phyloP scores from a whole-genome alignment of 805 yeast genomes.

The Kockiozyma suomiensis region DNA sequence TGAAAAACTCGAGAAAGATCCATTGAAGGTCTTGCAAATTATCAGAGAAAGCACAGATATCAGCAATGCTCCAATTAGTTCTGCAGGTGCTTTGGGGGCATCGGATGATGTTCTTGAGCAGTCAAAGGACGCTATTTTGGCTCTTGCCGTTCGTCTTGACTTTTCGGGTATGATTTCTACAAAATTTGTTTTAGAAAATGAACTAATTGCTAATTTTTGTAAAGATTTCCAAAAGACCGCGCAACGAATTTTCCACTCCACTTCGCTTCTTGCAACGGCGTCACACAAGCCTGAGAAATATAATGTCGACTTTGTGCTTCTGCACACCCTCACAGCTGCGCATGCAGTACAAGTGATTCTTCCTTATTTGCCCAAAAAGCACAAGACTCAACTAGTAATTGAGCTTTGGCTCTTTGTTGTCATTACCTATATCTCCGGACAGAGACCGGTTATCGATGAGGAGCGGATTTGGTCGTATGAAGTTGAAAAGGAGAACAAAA shows the following conservation, averaged over 20 bases:
- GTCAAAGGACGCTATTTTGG: constrained; percentile 26
- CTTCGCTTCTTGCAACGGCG: constrained; percentile 35
- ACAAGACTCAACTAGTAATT: constrained; percentile 16
- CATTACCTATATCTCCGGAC: constrained; percentile 16
- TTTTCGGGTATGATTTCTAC: constrained; percentile 17
- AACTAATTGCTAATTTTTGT: background rate
- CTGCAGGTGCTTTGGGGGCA: constrained; percentile 10
- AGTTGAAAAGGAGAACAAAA: constrained; percentile 14
- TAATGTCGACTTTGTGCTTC: constrained; percentile 37
- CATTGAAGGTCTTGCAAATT: constrained; percentile 31
- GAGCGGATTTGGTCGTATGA: constrained; percentile 9
- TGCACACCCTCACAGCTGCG: constrained; percentile 40
- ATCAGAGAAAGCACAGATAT: constrained; percentile 33
- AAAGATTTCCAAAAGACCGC: constrained; percentile 27
- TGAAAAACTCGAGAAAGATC: constrained; percentile 22
- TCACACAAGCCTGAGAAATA: constrained; percentile 35
- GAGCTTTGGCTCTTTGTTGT: constrained; percentile 31
- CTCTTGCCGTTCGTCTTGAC: constrained; percentile 31
- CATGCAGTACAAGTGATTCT: constrained; percentile 35
- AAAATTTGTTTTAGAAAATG: too few relatives aligned
- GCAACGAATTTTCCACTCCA: constrained; percentile 29
- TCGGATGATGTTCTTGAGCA: constrained; percentile 7
- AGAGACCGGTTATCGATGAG: constrained; percentile 18
- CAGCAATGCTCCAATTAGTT: constrained; percentile 19
- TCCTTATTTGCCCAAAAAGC: constrained; percentile 14